Percentiles rank a stretch among this genome's conserved stretches.
These are phyloP conservation scores for Candida sp. DNA, from an alignment of 1,139 yeast genomes.

Conservation along the genomic window DNA sequence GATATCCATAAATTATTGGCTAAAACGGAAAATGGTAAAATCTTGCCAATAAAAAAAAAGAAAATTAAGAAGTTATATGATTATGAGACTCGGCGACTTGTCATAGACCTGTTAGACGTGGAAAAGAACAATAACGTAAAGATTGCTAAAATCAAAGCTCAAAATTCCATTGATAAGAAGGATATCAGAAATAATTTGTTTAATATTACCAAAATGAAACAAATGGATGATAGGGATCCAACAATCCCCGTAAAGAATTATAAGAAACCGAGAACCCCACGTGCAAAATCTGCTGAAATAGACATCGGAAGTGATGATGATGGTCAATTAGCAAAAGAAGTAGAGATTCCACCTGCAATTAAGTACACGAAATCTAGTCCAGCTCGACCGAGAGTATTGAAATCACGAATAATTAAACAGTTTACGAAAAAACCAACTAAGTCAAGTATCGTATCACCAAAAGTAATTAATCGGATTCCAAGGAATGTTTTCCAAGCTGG, in stretches of 20 bases:
- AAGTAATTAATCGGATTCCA: neutral
- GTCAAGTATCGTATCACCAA: neutral
- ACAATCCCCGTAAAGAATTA: constrained; percentile 3
- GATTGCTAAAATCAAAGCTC: constrained; percentile 24
- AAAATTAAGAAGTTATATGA: constrained; percentile 10
- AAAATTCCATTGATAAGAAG: constrained; percentile 22
- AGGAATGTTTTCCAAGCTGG: constrained; percentile 1
- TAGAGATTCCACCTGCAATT: neutral
- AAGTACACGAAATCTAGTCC: constrained; percentile 2
- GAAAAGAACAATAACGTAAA: constrained; percentile 14
- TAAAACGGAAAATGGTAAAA: constrained; percentile 19
- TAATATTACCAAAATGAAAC: constrained; percentile 9
- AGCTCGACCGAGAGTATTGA: constrained; percentile 1
- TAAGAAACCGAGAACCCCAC: neutral
- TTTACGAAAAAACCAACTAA: constrained; percentile 1
- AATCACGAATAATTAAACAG: constrained; percentile 2
- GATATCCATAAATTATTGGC: constrained; percentile 54
- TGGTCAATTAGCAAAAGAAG: constrained; percentile 3
- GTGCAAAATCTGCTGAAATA: neutral
- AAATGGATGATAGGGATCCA: constrained; percentile 2
- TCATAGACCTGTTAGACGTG: constrained; percentile 20
- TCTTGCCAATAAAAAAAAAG: constrained; percentile 12
- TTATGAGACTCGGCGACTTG: constrained; percentile 20
- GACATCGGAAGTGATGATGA: constrained; percentile 1
- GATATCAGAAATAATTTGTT: constrained; percentile 23